phyloP scores from a whole-genome alignment of 306 rosid species.

The Leucaena leucocephala region DNA sequence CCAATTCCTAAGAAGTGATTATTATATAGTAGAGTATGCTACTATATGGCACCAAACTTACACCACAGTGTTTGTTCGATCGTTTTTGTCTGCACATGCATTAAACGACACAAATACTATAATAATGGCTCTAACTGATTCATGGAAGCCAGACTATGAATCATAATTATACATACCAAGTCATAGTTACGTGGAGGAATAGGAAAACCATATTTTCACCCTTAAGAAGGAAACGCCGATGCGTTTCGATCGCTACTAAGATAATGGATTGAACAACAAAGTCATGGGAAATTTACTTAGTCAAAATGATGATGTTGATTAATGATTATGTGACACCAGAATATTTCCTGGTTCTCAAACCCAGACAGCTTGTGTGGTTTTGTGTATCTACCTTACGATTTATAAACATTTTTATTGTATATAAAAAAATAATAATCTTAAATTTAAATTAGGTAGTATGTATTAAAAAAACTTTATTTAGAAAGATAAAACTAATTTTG shows the following conservation, averaged over 20 bases:
- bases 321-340: not conserved
- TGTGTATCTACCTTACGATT: not conserved
- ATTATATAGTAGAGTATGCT: not conserved
- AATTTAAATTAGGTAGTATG: too few relatives aligned
- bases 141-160: not conserved
- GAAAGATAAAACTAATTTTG: too few relatives aligned
- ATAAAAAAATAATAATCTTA: not conserved
- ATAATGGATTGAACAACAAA: not conserved
- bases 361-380: not conserved
- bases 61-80: not conserved
- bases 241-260: too few relatives aligned
- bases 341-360: not conserved
- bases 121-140: conserved; percentile 12
- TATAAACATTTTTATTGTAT: not conserved
- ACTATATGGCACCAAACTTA: conserved; percentile 3
- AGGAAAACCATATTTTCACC: not conserved
- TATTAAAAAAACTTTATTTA: too few relatives aligned
- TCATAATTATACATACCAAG: not conserved
- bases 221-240: not conserved
- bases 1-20: not conserved
- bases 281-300: not conserved
- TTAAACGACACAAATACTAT: not conserved
- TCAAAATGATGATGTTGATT: not conserved
- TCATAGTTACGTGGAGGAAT: not conserved
- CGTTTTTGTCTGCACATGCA: conserved; percentile 17